phyloP scores from a whole-genome alignment of 2,329 filamentous ascomycete genomes.

The Hypoxylon sp. region DNA sequence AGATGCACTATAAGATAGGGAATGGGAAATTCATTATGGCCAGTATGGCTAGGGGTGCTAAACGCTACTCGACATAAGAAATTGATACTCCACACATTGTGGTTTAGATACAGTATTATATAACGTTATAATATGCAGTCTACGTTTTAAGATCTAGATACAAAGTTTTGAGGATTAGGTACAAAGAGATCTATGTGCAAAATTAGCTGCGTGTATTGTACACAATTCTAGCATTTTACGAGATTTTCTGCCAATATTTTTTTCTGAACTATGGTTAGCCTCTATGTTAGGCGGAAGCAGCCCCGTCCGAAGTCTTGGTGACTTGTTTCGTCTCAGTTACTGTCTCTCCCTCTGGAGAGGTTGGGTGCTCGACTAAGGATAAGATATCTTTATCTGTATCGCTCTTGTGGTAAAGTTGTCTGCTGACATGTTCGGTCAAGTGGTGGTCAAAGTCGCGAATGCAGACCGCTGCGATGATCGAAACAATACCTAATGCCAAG shows the following conservation, averaged over 20 bases:
- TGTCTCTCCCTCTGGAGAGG: neutral
- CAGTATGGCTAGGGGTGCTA: neutral
- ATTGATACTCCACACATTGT: neutral
- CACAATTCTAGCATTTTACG: conserved; percentile 11
- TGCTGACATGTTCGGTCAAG: conserved; percentile 41
- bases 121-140: conserved; percentile 9
- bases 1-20: neutral
- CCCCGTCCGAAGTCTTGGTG: conserved; percentile 19
- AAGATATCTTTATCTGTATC: conserved; percentile 40
- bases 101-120: conserved; percentile 9
- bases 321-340: conserved; percentile 19
- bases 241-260: neutral
- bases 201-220: conserved; percentile 6
- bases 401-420: conserved; percentile 41
- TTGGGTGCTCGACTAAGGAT: conserved; percentile 29
- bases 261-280: neutral
- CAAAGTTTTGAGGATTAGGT: conserved; percentile 9
- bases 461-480: conserved; percentile 31
- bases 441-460: conserved; percentile 44
- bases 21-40: neutral
- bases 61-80: conserved; percentile 13
- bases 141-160: conserved; percentile 19
- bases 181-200: conserved; percentile 13
- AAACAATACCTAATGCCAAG: conserved; percentile 34
- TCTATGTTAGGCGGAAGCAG: conserved; percentile 1